Percentiles rank a stretch among this genome's conserved stretches.
These are phyloP conservation scores for Nakaseomyces delphensis DNA, from an alignment of 1,139 yeast genomes.

Conservation along the genomic window DNA sequence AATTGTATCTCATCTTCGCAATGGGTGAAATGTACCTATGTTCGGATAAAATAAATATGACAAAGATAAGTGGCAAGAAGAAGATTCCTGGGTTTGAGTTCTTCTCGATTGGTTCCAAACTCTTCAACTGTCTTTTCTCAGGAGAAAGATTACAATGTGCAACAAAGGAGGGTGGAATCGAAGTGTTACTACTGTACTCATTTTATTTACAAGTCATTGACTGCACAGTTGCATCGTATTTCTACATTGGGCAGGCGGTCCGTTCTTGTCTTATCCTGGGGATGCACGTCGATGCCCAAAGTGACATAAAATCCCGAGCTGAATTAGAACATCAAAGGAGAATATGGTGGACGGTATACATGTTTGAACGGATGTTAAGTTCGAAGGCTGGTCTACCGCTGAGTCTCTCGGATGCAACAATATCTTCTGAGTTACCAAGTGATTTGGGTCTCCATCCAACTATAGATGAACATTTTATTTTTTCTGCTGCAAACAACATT, in stretches of 20 bases:
- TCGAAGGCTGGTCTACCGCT: constrained; percentile 80
- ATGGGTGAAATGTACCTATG: constrained; percentile 82
- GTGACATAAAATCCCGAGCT: constrained; percentile 50
- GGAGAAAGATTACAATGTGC: constrained; percentile 72
- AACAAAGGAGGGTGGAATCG: constrained; percentile 76
- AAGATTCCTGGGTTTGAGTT: constrained; percentile 70
- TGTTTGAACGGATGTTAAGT: constrained; percentile 78
- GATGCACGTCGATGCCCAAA: constrained; percentile 76
- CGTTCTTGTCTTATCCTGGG: constrained; percentile 69
- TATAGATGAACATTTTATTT: constrained; percentile 57
- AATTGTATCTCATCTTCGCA: constrained; percentile 64
- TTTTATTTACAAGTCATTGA: constrained; percentile 80
- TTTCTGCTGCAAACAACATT: constrained; percentile 74
- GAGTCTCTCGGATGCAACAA: constrained; percentile 69
- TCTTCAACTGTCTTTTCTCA: constrained; percentile 66
- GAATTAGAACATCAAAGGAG: constrained; percentile 75
- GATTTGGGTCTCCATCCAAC: constrained; percentile 50
- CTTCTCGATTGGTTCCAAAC: constrained; percentile 65
- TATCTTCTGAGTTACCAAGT: constrained; percentile 65
- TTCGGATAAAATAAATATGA: constrained; percentile 39
- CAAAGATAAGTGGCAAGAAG: constrained; percentile 31
- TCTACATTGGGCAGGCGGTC: constrained; percentile 70
- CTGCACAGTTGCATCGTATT: constrained; percentile 73
- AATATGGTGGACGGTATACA: constrained; percentile 87
- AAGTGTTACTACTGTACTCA: constrained; percentile 66